Percentiles rank a stretch among this genome's conserved stretches.
These are phyloP conservation scores for Talaromyces sp. DNA, from an alignment of 2,329 filamentous ascomycete genomes.

Conservation along the genomic window DNA sequence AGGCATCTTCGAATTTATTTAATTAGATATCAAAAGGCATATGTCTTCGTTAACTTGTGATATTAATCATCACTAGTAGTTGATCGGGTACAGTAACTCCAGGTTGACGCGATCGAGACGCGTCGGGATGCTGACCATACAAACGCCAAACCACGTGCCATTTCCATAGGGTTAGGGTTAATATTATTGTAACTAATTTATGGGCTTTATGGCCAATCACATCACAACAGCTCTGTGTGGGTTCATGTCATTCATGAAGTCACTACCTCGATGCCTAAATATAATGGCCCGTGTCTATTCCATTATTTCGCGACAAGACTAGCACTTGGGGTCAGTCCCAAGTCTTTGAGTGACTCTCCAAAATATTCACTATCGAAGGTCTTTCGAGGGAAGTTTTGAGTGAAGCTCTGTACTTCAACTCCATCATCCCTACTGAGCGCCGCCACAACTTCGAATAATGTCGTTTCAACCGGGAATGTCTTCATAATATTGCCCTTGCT, in stretches of 20 bases:
- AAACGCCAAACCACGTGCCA: constrained; percentile 19
- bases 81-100: neutral
- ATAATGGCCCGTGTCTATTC: neutral
- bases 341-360: constrained; percentile 87
- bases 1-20: constrained; percentile 39
- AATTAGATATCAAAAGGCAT: neutral
- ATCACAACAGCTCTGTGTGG: neutral
- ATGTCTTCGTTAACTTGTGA: neutral
- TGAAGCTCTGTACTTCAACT: constrained; percentile 69
- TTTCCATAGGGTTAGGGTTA: constrained; percentile 1
- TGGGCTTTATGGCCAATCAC: neutral
- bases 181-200: neutral
- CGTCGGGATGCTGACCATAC: constrained; percentile 21
- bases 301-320: constrained; percentile 67
- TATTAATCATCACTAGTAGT: neutral
- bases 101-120: constrained; percentile 20
- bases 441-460: constrained; percentile 86
- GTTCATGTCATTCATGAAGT: neutral
- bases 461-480: constrained; percentile 83
- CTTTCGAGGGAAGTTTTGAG: constrained; percentile 84
- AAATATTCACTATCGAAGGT: constrained; percentile 73
- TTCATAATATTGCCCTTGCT: constrained; percentile 74
- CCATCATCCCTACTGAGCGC: constrained; percentile 69
- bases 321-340: constrained; percentile 85
- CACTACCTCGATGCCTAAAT: neutral